Evolutionary conservation across 179 eudicot species (phyloP).

Genomic region (Carnegiea gigantea): DNA sequence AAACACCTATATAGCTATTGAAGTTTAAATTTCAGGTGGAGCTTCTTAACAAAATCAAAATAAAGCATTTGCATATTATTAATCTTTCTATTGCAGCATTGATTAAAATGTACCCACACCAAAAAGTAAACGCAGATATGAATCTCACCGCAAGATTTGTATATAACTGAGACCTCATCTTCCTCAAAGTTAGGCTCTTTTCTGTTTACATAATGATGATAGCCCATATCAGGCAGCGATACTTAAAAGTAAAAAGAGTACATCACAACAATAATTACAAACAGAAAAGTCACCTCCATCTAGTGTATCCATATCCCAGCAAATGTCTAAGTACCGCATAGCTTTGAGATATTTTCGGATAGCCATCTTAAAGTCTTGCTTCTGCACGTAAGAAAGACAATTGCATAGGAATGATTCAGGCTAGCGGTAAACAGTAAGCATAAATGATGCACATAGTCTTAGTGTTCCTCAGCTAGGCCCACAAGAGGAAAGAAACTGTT

Average conservation of each 20-base stretch:
- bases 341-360: conserved; percentile 41
- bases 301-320: conserved; percentile 62
- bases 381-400: conserved; percentile 25
- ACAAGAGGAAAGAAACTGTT: neutral
- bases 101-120: neutral
- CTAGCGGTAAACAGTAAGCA: neutral
- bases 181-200: conserved; percentile 40
- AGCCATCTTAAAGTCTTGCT: conserved; percentile 47
- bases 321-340: conserved; percentile 55
- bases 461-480: neutral
- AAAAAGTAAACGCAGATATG: neutral
- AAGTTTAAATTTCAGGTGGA: neutral
- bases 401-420: neutral
- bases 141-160: conserved; percentile 46
- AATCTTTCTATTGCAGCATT: neutral
- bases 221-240: conserved; percentile 11
- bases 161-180: conserved; percentile 45
- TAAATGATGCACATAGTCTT: neutral
- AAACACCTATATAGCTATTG: neutral
- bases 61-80: neutral
- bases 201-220: conserved; percentile 29
- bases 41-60: neutral
- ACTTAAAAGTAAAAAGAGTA: neutral
- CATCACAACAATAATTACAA: conserved; percentile 4
- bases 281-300: conserved; percentile 37